Base-by-base conservation (phyloP, 2,329 filamentous ascomycete genomes). In the Keithomyces neogunnii region DNA sequence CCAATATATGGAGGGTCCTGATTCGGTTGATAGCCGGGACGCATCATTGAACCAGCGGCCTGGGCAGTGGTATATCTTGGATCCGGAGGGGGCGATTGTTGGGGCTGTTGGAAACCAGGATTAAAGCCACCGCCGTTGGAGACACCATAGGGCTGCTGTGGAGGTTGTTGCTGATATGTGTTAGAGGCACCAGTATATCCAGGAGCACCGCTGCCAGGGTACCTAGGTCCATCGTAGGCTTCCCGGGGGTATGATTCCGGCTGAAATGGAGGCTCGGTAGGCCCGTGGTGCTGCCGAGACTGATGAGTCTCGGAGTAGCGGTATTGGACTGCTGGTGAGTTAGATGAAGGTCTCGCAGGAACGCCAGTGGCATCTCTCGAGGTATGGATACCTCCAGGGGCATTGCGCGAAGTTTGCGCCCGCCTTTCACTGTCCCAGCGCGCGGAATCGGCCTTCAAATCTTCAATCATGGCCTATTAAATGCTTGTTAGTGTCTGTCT, bases 351-450 rank as follows among this genome's bases (percentile, higher is more conserved):
- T 74, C 73, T 76, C 66, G 70, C 68, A 67, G 67, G 70, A 61
- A 68, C 63, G 65, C 66, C 71, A 63, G 69, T 67, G 65, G 69
- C 66, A 63, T 73, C 72, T 73, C 73, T 75, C 65, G 73, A 77
- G 70, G 71, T 66, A 64, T 68, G 71, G 71, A 73, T 81, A 82
- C 78, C 78, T 81, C 78, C 76, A 66, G 71, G 66, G 62, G 72
- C 69, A 59, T 70, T 75, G 64, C 75, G 75, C 65, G 71, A 73
- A 58, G 71, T 77, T 66, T 76, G 77, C 60, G 74, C 75, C 63
- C 78, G 74, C 64, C 78, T 74, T 68, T 82, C 79, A 65, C 74
- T 74, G 60, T 82, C 78, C 79, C 79, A 82, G 55, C 78, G 75
- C 55, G 77, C 75, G 57, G 79, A 82, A 65, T 82, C 79, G 64